phyloP scores from a whole-genome alignment of 1,139 yeast species.

The Kodamaea fungicola region DNA sequence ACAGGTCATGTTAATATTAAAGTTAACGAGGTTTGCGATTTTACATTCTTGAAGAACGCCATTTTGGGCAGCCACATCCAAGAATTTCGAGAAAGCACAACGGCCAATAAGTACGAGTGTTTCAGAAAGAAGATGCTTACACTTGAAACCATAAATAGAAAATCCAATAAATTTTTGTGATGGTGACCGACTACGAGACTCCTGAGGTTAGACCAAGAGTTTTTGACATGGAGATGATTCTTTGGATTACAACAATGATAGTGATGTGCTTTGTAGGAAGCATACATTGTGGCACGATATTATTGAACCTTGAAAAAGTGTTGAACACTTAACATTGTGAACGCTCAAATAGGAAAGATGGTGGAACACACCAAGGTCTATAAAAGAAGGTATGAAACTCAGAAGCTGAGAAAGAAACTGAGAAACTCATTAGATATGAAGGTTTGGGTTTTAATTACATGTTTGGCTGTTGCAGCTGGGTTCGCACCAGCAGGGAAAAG shows the following conservation, averaged over 20 bases:
- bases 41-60: slow-evolving; percentile 10
- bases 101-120: slow-evolving; percentile 12
- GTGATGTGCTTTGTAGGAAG: neutral
- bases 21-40: slow-evolving; percentile 10
- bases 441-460: no score
- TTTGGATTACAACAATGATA: neutral
- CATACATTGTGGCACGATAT: neutral
- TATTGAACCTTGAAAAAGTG: neutral
- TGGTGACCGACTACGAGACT: neutral
- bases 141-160: neutral
- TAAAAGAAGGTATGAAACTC: no score
- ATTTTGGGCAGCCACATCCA: slow-evolving; percentile 15
- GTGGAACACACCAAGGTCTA: no score
- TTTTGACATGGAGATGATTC: neutral
- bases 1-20: slow-evolving; percentile 14
- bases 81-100: slow-evolving; percentile 15
- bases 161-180: neutral
- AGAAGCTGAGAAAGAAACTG: no score
- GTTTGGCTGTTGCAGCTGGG: no score
- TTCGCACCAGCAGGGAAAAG: no score
- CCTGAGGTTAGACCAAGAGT: neutral
- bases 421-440: no score
- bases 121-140: slow-evolving; percentile 8
- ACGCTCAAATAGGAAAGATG: no score
- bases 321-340: no score